phyloP scores from a whole-genome alignment of 2,329 filamentous ascomycete species.

The Beauveria asiatica region DNA sequence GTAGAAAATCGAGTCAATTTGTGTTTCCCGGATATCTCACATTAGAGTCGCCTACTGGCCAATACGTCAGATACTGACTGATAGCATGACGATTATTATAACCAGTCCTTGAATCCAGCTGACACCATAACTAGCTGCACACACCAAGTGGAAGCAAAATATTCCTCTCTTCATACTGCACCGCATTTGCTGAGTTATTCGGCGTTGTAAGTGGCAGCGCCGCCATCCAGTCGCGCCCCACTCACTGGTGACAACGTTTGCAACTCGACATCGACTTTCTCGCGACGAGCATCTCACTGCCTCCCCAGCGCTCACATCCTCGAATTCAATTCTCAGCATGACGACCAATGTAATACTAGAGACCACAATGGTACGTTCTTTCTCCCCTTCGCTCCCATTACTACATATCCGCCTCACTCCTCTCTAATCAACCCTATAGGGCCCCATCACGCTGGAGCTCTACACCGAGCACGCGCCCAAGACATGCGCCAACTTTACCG shows the following conservation, averaged over 20 bases:
- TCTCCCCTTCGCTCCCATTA: not conserved
- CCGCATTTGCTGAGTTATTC: not conserved
- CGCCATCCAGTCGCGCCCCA: not conserved
- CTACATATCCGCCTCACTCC: not conserved
- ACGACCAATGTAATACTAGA: constrained; percentile 72
- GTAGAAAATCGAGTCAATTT: no score
- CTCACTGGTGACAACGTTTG: constrained; percentile 6
- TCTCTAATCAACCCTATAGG: constrained; percentile 39
- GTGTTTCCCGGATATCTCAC: no score
- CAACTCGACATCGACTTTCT: not conserved
- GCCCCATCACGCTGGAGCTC: constrained; percentile 77
- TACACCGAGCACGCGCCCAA: constrained; percentile 84
- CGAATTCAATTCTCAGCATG: constrained; percentile 39
- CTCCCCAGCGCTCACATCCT: not conserved
- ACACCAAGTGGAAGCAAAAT: no score
- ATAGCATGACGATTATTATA: no score
- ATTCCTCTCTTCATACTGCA: not conserved
- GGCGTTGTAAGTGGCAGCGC: not conserved
- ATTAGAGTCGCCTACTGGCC: no score
- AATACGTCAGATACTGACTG: no score
- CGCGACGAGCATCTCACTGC: not conserved
- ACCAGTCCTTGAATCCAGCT: no score
- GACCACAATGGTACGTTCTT: constrained; percentile 64
- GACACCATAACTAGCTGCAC: no score
- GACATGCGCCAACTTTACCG: constrained; percentile 80